Evolutionary conservation across 2,329 filamentous ascomycete genomes (phyloP).

Genomic region (Fusarium globosum): DNA sequence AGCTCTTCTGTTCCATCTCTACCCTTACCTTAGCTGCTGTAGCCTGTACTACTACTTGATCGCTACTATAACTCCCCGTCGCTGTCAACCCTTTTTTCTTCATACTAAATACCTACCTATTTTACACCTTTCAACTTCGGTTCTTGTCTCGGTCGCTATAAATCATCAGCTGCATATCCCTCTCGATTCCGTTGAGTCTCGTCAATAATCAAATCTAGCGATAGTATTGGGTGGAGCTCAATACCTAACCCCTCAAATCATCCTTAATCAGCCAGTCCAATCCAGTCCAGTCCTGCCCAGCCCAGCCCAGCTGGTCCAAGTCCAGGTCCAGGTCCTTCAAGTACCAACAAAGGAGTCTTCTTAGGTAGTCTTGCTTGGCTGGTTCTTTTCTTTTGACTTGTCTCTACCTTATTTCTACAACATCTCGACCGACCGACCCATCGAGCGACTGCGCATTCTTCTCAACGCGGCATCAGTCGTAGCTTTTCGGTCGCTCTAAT

Average conservation of each 20-base stretch:
- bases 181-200: not conserved
- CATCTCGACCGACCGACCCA: slow-evolving; percentile 24
- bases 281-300: not conserved
- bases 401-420: slow-evolving; percentile 26
- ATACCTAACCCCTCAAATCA: slow-evolving; percentile 34
- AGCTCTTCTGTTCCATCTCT: slow-evolving; percentile 39
- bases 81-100: slow-evolving; percentile 19
- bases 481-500: slow-evolving; percentile 3
- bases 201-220: slow-evolving; percentile 20
- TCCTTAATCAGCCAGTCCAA: slow-evolving; percentile 33
- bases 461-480: slow-evolving; percentile 1
- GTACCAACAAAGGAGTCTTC: slow-evolving; percentile 40
- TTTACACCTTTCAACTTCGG: not conserved
- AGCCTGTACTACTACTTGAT: slow-evolving; percentile 6
- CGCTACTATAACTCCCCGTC: slow-evolving; percentile 13
- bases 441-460: slow-evolving; percentile 22
- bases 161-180: slow-evolving; percentile 19
- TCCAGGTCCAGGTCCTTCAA: not conserved
- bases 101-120: not conserved
- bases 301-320: not conserved
- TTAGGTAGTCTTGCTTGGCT: slow-evolving; percentile 32
- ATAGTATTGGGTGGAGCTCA: slow-evolving; percentile 38
- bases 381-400: slow-evolving; percentile 33
- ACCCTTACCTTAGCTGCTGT: not conserved
- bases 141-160: not conserved